Percentiles rank a stretch among this genome's conserved stretches.
phyloP scores from a whole-genome alignment of 2,329 filamentous ascomycete genomes.

The Fusarium hostae region DNA sequence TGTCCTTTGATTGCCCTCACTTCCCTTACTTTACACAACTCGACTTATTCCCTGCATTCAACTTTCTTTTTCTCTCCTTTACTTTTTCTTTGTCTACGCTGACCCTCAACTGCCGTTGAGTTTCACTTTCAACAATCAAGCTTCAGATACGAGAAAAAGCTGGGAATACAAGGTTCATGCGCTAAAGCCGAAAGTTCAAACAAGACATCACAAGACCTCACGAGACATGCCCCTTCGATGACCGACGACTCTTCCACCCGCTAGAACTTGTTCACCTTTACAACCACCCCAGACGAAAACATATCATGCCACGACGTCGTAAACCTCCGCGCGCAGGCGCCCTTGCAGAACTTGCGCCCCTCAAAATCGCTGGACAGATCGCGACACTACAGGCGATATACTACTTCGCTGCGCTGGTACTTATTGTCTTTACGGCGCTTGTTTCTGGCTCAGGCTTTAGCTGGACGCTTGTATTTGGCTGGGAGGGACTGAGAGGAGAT shows the following conservation, averaged over 20 bases:
- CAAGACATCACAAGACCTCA: slow-evolving; percentile 19
- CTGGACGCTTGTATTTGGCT: slow-evolving; percentile 66
- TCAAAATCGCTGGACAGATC: slow-evolving; percentile 70
- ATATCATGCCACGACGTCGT: slow-evolving; percentile 63
- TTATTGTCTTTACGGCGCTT: slow-evolving; percentile 68
- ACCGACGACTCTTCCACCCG: slow-evolving; percentile 1
- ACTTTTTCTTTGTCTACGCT: background rate
- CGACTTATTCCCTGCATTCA: slow-evolving; percentile 12
- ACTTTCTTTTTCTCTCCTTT: slow-evolving; percentile 11
- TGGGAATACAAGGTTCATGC: slow-evolving; percentile 2
- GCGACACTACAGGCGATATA: slow-evolving; percentile 66
- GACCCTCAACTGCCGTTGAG: background rate
- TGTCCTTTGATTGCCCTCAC: slow-evolving; percentile 18
- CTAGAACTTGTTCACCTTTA: background rate
- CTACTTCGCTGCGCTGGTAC: slow-evolving; percentile 62
- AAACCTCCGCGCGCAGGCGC: slow-evolving; percentile 69
- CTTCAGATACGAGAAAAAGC: background rate
- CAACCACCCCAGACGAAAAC: background rate
- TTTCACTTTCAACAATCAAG: background rate
- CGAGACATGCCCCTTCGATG: slow-evolving; percentile 40
- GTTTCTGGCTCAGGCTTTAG: slow-evolving; percentile 67
- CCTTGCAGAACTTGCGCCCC: slow-evolving; percentile 68
- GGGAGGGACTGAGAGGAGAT: slow-evolving; percentile 68
- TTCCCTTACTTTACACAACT: background rate
- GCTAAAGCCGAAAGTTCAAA: slow-evolving; percentile 7